Evolutionary conservation across 139 green algal species (phyloP), one percentile per base, ranked within the genome.

Genomic region (Mychonastes homosphaera): DNA sequence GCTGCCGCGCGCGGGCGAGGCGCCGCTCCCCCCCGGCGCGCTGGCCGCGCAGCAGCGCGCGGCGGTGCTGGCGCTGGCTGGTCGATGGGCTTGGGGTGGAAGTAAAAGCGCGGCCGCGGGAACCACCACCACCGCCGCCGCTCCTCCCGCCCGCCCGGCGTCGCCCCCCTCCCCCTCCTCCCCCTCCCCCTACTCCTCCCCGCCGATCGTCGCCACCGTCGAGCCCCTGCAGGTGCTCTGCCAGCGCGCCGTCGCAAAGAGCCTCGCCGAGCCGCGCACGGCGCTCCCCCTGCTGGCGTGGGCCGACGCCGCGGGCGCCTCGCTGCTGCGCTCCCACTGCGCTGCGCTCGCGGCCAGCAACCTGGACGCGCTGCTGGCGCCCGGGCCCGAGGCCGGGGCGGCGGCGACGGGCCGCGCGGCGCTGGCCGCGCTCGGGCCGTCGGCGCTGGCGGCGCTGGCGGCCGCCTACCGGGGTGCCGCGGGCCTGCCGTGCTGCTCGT

Each of bases 181-280:
- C n/a, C n/a, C n/a, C n/a, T n/a, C n/a, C n/a, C n/a, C n/a, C n/a
- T n/a, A n/a, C n/a, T n/a, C n/a, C n/a, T n/a, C n/a, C n/a, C n/a
- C n/a, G n/a, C n/a, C n/a, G n/a, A n/a, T n/a, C n/a, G n/a, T n/a
- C n/a, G n/a, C n/a, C 7, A 19, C 32, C 9, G 33, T 63, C 5
- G 44, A 62, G 58, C 24, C 59, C 18, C 63, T 95, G 65, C 83
- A 91, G 71, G 58, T 76, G 52, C 52, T 95, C 19, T 87, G 76
- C 29, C 74, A 95, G 71, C 49, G 68, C 6, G 71, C 53, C 10
- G 74, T 95, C 30, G 86, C 78, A 3, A 10, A 53, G 26, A 38
- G 73, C 12, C 44, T 93, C 45, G 86, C 90, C 35, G 86, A 94
- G 46, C 84, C 85, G 9, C 73, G 80, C 46, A 92, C 79, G 21